Evolutionary conservation across 2,329 filamentous ascomycete species (phyloP).

Genomic region (Fusarium citri): DNA sequence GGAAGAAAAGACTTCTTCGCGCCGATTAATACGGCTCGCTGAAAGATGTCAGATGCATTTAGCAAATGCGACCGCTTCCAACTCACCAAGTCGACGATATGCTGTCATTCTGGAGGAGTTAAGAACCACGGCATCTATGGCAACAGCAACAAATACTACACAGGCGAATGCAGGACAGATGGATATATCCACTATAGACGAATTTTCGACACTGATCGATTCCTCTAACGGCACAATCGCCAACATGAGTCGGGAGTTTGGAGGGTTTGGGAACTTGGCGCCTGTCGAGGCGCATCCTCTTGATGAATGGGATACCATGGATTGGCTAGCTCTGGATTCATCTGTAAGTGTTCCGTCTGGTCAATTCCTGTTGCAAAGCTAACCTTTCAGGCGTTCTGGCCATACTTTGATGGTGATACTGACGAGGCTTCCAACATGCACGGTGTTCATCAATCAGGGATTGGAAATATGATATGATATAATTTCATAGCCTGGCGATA

Average conservation of each 20-base stretch:
- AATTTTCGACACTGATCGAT: background rate
- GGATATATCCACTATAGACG: no score
- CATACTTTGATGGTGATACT: background rate
- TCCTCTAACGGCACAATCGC: background rate
- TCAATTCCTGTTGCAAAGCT: background rate
- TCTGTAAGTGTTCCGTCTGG: conserved; percentile 19
- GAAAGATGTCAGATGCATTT: conserved; percentile 40
- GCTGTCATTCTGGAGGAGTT: conserved; percentile 37
- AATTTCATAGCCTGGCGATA: no score
- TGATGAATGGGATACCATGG: conserved; percentile 32
- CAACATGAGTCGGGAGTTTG: background rate
- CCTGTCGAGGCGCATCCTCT: conserved; percentile 17
- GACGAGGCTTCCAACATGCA: background rate
- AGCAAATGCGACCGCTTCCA: conserved; percentile 27
- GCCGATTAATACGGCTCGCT: conserved; percentile 41
- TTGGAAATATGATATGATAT: no score
- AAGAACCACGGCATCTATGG: conserved; percentile 4
- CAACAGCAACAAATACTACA: background rate
- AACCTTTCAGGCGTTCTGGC: background rate
- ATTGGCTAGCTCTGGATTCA: conserved; percentile 37
- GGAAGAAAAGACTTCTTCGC: conserved; percentile 17
- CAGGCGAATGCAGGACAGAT: background rate
- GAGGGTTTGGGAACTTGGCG: background rate
- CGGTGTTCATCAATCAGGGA: background rate
- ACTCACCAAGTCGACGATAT: conserved; percentile 38